Conservation (phyloP, 2,329 filamentous ascomycete species). For the Verticillium isaacii region DNA sequence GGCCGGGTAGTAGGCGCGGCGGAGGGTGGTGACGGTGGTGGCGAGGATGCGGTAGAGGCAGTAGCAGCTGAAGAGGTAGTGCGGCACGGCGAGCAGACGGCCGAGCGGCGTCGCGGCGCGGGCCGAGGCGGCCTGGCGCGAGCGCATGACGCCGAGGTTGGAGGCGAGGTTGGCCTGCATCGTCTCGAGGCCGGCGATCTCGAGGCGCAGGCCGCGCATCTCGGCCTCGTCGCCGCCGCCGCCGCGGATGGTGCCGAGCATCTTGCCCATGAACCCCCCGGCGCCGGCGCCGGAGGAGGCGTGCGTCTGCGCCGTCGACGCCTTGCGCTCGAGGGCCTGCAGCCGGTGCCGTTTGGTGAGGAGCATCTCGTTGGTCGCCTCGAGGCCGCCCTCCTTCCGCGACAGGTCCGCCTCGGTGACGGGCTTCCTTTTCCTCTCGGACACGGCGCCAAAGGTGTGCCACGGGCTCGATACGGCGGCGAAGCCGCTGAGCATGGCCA, state of each 20-base stretch:
- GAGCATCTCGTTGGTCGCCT: constrained; percentile 77
- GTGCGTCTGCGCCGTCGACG: constrained; percentile 25
- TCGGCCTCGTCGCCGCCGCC: constrained; percentile 53
- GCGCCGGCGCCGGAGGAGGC: constrained; percentile 17
- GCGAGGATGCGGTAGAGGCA: constrained; percentile 79
- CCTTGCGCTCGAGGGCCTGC: constrained; percentile 63
- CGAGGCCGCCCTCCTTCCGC: constrained; percentile 73
- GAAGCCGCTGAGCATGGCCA: constrained; percentile 85
- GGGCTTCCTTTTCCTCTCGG: constrained; percentile 42
- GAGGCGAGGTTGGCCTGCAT: constrained; percentile 71
- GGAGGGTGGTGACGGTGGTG: constrained; percentile 63
- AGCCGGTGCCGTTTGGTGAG: constrained; percentile 68
- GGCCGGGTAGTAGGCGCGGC: constrained; percentile 46
- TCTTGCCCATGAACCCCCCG: constrained; percentile 62
- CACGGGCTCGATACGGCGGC: constrained; percentile 84
- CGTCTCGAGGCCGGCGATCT: constrained; percentile 73
- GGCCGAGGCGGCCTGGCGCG: constrained; percentile 57
- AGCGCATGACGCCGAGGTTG: constrained; percentile 59
- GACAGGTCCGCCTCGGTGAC: constrained; percentile 71
- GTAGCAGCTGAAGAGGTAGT: constrained; percentile 72
- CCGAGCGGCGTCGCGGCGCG: constrained; percentile 65
- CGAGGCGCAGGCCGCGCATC: constrained; percentile 60
- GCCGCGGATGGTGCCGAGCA: constrained; percentile 67
- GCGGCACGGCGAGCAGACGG: constrained; percentile 54
- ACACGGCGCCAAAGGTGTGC: constrained; percentile 70